phyloP scores from a whole-genome alignment of 371 early-diverging fungal genomes.

The Parasitella parasitica region DNA sequence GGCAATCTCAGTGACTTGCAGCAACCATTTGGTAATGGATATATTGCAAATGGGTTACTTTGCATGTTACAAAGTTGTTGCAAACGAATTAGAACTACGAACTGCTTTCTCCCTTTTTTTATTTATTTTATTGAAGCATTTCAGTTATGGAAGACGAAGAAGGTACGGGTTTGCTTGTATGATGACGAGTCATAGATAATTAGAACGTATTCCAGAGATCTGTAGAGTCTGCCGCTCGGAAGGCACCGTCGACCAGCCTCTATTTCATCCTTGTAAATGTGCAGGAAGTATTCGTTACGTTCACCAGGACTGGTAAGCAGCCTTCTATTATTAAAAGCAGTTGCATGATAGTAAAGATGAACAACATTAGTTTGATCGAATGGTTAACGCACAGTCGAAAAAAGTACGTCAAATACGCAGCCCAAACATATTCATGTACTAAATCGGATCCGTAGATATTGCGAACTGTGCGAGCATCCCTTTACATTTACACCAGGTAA shows the following conservation, averaged over 20 bases:
- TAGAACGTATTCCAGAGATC: constrained; percentile 47
- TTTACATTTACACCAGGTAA: constrained; percentile 86
- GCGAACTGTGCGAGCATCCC: constrained; percentile 88
- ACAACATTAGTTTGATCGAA: constrained; percentile 64
- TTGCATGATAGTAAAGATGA: not conserved
- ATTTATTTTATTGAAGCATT: not conserved
- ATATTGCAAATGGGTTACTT: not conserved
- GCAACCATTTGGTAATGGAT: too few species aligned
- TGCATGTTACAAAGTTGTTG: too few species aligned
- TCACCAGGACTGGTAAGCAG: constrained; percentile 82
- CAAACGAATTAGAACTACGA: not conserved
- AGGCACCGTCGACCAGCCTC: constrained; percentile 74
- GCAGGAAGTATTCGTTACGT: constrained; percentile 90
- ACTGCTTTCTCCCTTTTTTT: not conserved
- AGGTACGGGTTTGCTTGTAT: not conserved
- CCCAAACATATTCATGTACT: too few species aligned
- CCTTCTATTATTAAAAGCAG: not conserved
- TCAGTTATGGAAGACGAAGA: constrained; percentile 10
- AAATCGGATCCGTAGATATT: constrained; percentile 51
- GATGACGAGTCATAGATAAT: not conserved
- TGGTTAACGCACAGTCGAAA: constrained; percentile 89
- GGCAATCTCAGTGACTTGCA: too few species aligned
- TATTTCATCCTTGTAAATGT: constrained; percentile 94
- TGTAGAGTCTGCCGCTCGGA: constrained; percentile 92
- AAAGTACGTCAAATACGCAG: too few species aligned